Percentiles rank a stretch among this genome's conserved stretches.
These are phyloP conservation scores for Pseudogymnoascus sp. DNA, from an alignment of 2,329 filamentous ascomycete genomes.

Conservation along the genomic window DNA sequence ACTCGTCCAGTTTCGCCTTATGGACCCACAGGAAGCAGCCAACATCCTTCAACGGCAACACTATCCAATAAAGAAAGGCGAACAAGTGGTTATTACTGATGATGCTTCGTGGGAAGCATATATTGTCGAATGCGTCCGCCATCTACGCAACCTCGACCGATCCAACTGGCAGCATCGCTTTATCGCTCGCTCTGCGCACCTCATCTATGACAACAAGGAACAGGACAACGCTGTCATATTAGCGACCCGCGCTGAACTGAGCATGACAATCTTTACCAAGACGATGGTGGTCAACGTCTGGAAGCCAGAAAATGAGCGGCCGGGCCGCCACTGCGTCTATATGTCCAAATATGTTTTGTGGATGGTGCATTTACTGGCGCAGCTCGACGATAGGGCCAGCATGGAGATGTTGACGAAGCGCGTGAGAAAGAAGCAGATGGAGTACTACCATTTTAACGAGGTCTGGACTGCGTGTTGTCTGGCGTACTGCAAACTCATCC, in stretches of 20 bases:
- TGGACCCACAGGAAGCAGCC: slow-evolving; percentile 25
- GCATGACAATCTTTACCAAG: slow-evolving; percentile 64
- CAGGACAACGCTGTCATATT: slow-evolving; percentile 30
- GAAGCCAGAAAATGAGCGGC: slow-evolving; percentile 61
- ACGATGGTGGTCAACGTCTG: slow-evolving; percentile 66
- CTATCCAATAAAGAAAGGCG: slow-evolving; percentile 25
- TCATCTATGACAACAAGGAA: slow-evolving; percentile 47
- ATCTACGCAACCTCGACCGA: slow-evolving; percentile 47
- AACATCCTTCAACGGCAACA: slow-evolving; percentile 30
- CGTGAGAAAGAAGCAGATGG: slow-evolving; percentile 53
- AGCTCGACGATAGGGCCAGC: slow-evolving; percentile 51
- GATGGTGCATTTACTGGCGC: slow-evolving; percentile 52
- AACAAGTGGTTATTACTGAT: slow-evolving; percentile 23
- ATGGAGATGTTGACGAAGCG: slow-evolving; percentile 56
- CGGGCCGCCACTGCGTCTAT: slow-evolving; percentile 65
- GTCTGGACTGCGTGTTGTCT: slow-evolving; percentile 26
- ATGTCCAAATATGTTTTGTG: slow-evolving; percentile 62
- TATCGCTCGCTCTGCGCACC: slow-evolving; percentile 51
- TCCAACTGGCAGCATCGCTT: slow-evolving; percentile 70
- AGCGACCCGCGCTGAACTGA: slow-evolving; percentile 55
- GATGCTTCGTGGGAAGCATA: slow-evolving; percentile 50
- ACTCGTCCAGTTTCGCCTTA: slow-evolving; percentile 37
- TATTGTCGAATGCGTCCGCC: slow-evolving; percentile 37
- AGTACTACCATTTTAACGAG: slow-evolving; percentile 31
- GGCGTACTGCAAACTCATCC: slow-evolving; percentile 39